These are phyloP conservation scores for Rhamnella rubrinervis DNA, from an alignment of 331 rosid species.

Conservation along the genomic window DNA sequence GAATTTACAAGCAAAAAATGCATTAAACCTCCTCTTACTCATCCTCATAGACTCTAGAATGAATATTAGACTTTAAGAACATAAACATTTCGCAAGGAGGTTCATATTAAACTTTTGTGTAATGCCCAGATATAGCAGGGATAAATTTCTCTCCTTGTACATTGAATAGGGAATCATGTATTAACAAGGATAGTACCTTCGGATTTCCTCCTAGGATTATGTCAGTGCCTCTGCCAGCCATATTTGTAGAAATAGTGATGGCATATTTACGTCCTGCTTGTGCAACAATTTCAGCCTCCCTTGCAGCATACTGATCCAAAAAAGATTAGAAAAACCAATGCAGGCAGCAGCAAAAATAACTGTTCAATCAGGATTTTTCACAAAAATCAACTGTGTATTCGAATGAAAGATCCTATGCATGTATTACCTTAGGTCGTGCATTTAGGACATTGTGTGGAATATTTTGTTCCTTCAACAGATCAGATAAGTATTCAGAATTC, in stretches of 20 bases:
- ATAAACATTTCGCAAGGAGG: conserved; percentile 19
- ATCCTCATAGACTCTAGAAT: conserved; percentile 25
- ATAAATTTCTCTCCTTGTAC: conserved; percentile 11
- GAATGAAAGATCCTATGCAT: neutral
- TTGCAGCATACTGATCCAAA: conserved; percentile 76
- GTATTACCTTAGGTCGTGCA: conserved; percentile 83
- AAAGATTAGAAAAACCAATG: neutral
- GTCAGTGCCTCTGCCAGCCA: conserved; percentile 99
- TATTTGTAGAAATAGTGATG: conserved; percentile 94
- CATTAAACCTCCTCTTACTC: conserved; percentile 20
- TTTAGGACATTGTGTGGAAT: conserved; percentile 93
- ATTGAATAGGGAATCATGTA: conserved; percentile 19
- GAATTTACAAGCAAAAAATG: conserved; percentile 23
- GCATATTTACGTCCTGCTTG: conserved; percentile 95
- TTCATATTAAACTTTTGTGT: conserved; percentile 9
- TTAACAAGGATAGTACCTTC: conserved; percentile 51
- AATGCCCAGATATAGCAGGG: conserved; percentile 1
- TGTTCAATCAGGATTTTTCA: neutral
- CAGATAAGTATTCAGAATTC: conserved; percentile 86
- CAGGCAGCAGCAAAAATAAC: neutral
- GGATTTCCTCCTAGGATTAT: conserved; percentile 99
- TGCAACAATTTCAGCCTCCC: conserved; percentile 93
- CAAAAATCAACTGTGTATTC: neutral
- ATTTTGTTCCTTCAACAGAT: conserved; percentile 68
- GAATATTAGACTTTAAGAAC: conserved; percentile 10